These are phyloP conservation scores for Lipomyces spencermartinsiae DNA, from an alignment of 805 yeast genomes.

Conservation along the genomic window DNA sequence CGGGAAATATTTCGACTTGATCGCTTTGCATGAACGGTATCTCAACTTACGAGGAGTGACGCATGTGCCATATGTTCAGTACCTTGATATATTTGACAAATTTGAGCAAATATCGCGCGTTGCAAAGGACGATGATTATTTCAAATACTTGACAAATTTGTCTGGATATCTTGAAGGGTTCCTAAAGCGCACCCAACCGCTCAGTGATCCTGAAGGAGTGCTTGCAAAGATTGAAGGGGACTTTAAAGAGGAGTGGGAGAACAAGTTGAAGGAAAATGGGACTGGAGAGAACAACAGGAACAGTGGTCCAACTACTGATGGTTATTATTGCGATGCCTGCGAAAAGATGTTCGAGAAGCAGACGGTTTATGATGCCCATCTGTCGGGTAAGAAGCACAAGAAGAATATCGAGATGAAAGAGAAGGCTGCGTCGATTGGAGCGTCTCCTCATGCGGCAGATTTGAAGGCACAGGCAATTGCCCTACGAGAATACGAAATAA, in stretches of 20 bases:
- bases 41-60: conserved; percentile 52
- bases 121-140: conserved; percentile 49
- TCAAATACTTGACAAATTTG: conserved; percentile 55
- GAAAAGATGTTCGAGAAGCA: conserved; percentile 65
- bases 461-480: conserved; percentile 40
- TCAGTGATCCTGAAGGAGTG: conserved; percentile 51
- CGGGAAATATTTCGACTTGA: conserved; percentile 70
- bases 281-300: background rate
- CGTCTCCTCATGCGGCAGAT: background rate
- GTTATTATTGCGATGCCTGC: conserved; percentile 67
- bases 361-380: conserved; percentile 72
- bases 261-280: conserved; percentile 32
- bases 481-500: conserved; percentile 52
- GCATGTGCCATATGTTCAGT: conserved; percentile 55
- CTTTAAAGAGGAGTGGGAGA: conserved; percentile 42
- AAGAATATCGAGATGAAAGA: conserved; percentile 50
- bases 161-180: conserved; percentile 58
- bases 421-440: conserved; percentile 18
- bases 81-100: conserved; percentile 54
- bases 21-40: conserved; percentile 59
- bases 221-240: conserved; percentile 43
- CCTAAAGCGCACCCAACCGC: conserved; percentile 56
- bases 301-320: conserved; percentile 1
- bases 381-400: conserved; percentile 75
- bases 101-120: conserved; percentile 45